These are phyloP conservation scores for Phaeosphaeria sp. DNA, from an alignment of 2,329 filamentous ascomycete genomes.

Conservation along the genomic window DNA sequence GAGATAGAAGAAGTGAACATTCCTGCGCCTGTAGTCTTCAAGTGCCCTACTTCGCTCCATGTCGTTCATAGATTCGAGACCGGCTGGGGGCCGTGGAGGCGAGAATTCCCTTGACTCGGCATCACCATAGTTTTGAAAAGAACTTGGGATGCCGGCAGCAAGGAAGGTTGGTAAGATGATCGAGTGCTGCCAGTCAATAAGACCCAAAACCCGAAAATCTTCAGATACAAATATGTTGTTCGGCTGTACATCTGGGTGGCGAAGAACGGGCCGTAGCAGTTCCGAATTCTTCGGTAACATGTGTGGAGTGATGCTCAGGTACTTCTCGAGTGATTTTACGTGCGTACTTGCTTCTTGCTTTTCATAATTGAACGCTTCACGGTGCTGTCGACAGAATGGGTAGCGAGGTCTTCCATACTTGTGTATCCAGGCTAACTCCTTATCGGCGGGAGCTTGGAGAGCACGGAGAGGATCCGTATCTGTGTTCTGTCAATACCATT, in stretches of 20 bases:
- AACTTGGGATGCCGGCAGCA: conserved; percentile 47
- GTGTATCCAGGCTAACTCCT: conserved; percentile 34
- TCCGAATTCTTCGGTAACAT: conserved; percentile 26
- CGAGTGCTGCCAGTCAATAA: conserved; percentile 54
- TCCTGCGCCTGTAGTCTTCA: conserved; percentile 34
- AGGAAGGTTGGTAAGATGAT: conserved; percentile 48
- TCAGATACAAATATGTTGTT: conserved; percentile 44
- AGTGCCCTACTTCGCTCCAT: conserved; percentile 18
- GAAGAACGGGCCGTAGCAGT: conserved; percentile 29
- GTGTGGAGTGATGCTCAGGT: conserved; percentile 22
- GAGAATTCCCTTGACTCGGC: conserved; percentile 25
- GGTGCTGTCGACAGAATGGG: conserved; percentile 26
- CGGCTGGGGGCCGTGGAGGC: conserved; percentile 23
- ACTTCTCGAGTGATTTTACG: conserved; percentile 19
- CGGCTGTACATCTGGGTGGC: conserved; percentile 46
- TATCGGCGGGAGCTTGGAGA: conserved; percentile 29
- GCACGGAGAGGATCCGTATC: conserved; percentile 19
- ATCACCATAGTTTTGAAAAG: conserved; percentile 51
- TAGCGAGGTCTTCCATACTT: conserved; percentile 23
- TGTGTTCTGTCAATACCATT: conserved; percentile 5
- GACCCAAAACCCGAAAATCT: conserved; percentile 39
- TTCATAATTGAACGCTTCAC: conserved; percentile 29
- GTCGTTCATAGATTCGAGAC: conserved; percentile 22
- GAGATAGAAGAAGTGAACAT: conserved; percentile 42
- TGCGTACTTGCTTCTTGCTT: conserved; percentile 28